Conservation (phyloP, 2,329 filamentous ascomycete genomes). For the Botrytis paeoniae region DNA sequence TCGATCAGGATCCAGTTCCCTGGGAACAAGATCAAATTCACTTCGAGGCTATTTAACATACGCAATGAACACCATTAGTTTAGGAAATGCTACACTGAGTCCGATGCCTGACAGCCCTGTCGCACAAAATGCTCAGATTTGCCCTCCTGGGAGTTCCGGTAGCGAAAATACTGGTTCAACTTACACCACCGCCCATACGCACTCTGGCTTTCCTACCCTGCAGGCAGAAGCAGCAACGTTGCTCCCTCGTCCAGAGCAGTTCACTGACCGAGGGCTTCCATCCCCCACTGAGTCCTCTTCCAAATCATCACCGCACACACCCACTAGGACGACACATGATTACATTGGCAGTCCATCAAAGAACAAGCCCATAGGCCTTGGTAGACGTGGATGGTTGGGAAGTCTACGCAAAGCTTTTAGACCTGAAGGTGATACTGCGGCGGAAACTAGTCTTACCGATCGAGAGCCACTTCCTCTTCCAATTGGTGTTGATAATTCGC, state of each 20-base stretch:
- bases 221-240: constrained; percentile 35
- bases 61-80: constrained; percentile 33
- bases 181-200: constrained; percentile 36
- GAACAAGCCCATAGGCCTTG: constrained; percentile 43
- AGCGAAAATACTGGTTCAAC: constrained; percentile 26
- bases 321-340: constrained; percentile 23
- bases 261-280: not conserved
- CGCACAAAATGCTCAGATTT: constrained; percentile 7
- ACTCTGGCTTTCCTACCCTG: constrained; percentile 32
- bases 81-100: constrained; percentile 23
- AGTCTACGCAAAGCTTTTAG: constrained; percentile 50
- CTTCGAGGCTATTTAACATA: constrained; percentile 34
- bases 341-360: constrained; percentile 55
- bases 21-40: constrained; percentile 33
- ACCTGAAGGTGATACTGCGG: constrained; percentile 2
- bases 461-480: constrained; percentile 31
- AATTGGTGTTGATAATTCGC: constrained; percentile 22
- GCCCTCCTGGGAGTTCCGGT: constrained; percentile 30
- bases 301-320: constrained; percentile 23
- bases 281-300: not conserved
- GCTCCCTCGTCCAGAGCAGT: constrained; percentile 30
- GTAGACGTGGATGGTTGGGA: constrained; percentile 55
- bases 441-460: constrained; percentile 1
- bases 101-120: constrained; percentile 27
- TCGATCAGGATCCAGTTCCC: constrained; percentile 34